phyloP scores from a whole-genome alignment of 257 asterid species.

The Anisodus tanguticus region DNA sequence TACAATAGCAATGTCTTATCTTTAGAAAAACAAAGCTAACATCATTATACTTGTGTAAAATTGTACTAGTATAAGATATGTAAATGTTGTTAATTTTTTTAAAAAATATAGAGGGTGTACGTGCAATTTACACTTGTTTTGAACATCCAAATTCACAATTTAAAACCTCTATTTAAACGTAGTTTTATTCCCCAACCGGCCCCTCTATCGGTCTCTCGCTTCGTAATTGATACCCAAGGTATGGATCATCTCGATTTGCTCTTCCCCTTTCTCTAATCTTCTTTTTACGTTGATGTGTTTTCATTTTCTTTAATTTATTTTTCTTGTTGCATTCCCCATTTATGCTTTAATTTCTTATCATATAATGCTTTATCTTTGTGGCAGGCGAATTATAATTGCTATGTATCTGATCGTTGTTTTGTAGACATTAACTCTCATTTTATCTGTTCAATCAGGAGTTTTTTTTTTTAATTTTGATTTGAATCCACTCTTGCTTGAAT shows the following conservation, averaged over 20 bases:
- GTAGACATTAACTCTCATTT: not conserved
- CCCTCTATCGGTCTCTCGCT: conserved; percentile 9
- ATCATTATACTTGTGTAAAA: too few species aligned
- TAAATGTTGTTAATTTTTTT: too few species aligned
- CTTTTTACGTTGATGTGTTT: not conserved
- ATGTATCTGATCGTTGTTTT: not conserved
- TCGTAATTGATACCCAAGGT: conserved; percentile 21
- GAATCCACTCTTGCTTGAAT: not conserved
- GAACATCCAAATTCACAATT: not conserved
- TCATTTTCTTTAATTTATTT: too few species aligned
- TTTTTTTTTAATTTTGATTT: not conserved
- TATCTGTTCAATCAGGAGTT: not conserved
- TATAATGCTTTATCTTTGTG: not conserved
- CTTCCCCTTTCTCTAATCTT: not conserved
- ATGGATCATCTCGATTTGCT: not conserved
- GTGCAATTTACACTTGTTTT: too few species aligned
- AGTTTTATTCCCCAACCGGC: not conserved
- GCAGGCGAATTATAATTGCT: not conserved
- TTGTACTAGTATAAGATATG: too few species aligned
- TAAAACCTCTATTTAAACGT: conserved; percentile 16
- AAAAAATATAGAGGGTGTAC: not conserved
- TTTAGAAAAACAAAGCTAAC: too few species aligned
- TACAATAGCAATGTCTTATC: too few species aligned
- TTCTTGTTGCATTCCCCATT: not conserved
- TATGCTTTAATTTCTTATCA: not conserved